Percentiles rank a stretch among this genome's conserved stretches.
Conservation (phyloP, 257 asterid species). For the Forsythia viridissima region DNA sequence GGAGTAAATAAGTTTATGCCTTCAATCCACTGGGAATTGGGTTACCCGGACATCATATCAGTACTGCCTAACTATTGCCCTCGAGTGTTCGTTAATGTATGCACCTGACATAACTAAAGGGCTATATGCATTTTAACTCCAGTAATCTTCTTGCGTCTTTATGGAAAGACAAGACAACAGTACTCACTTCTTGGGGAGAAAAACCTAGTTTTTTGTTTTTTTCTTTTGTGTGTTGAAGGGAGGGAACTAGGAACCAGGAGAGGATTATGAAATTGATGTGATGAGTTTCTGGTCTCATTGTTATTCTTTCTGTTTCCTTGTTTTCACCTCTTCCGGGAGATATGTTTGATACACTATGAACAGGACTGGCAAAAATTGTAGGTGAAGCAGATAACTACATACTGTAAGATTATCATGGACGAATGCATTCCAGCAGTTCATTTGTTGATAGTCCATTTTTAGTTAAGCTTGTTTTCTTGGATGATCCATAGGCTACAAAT, state of each 20-base stretch:
- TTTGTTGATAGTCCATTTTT: neutral
- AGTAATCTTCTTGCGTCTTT: neutral
- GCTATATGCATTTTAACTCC: neutral
- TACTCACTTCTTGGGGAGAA: neutral
- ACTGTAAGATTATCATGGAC: neutral
- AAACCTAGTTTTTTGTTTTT: neutral
- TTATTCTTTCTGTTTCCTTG: neutral
- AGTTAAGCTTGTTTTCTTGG: neutral
- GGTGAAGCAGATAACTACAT: neutral
- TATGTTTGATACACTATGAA: neutral
- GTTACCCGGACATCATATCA: neutral
- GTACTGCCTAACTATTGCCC: neutral
- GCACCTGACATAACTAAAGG: neutral
- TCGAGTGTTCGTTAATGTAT: neutral
- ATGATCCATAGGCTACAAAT: neutral
- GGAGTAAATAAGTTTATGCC: slow-evolving; percentile 9
- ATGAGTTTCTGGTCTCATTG: neutral
- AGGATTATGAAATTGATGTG: neutral
- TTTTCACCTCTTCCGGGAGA: neutral
- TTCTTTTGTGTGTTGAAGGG: neutral
- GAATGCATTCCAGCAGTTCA: neutral
- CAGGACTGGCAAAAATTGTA: neutral
- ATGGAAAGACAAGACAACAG: neutral
- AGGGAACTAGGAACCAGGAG: neutral
- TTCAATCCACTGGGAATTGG: neutral